Percentiles rank a stretch among this genome's conserved stretches.
Conservation (phyloP, 768 basidiomycete genomes). For the Suillus ampliporus region DNA sequence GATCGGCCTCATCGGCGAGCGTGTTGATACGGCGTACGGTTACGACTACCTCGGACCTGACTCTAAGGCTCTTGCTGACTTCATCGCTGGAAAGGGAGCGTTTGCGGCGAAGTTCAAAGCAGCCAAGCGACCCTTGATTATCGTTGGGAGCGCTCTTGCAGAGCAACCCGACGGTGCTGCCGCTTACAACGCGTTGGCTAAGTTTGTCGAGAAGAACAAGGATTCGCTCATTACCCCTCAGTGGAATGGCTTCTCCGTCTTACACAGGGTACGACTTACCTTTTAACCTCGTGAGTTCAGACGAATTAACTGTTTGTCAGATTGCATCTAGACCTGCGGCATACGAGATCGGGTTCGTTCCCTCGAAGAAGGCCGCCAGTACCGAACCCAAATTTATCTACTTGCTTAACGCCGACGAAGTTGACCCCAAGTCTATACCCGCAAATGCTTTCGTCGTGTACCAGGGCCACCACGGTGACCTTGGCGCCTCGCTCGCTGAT, state of each 20-base stretch:
- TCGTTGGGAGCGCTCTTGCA: constrained; percentile 85
- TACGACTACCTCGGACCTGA: constrained; percentile 89
- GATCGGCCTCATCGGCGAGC: constrained; percentile 88
- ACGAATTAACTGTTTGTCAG: constrained; percentile 44
- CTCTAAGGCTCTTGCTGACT: constrained; percentile 75
- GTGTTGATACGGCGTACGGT: constrained; percentile 89
- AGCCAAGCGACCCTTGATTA: constrained; percentile 91
- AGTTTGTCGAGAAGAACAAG: constrained; percentile 82
- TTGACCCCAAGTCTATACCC: constrained; percentile 88
- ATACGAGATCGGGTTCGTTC: constrained; percentile 93
- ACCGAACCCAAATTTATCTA: constrained; percentile 94
- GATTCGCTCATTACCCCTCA: constrained; percentile 78
- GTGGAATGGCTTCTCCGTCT: constrained; percentile 94
- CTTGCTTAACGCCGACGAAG: constrained; percentile 94
- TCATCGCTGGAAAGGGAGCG: constrained; percentile 75
- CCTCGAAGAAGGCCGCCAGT: constrained; percentile 75
- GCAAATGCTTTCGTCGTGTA: constrained; percentile 96
- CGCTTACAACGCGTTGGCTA: constrained; percentile 76
- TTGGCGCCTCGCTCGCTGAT: constrained; percentile 96
- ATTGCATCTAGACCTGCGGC: constrained; percentile 91
- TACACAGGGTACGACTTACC: constrained; percentile 77
- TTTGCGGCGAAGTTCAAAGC: constrained; percentile 88
- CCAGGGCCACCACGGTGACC: constrained; percentile 97
- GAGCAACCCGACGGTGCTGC: constrained; percentile 87
- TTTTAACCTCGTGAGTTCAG: neutral